Evolutionary conservation across 768 basidiomycete species (phyloP), one percentile per base, ranked within the genome.

Genomic region (Candolleomyces efflorescens): DNA sequence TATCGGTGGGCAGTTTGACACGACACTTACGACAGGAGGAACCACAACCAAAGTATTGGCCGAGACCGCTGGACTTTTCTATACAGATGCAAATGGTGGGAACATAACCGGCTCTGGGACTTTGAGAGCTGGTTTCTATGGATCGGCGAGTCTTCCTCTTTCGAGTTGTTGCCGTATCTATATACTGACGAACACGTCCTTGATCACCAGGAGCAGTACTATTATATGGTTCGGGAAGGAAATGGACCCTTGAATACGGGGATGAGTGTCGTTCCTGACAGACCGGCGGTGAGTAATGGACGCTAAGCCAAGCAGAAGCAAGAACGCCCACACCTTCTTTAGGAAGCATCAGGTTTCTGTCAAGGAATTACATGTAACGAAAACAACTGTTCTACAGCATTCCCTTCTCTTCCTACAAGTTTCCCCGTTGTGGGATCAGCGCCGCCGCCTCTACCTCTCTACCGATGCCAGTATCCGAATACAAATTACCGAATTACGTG

Each of bases 151-250:
- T 13, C 60, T 58, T 26, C n/a, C n/a, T 43, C 55, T 55, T 4
- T 13, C 48, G 22, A 11, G 20, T 41, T 20, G 9, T 17, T 2
- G 20, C 5, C 17, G 7, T 11, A 3, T 27, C 10, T 36, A 15
- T 1, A 5, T 13, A 17, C 17, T 12, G 23, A 36, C 15, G 5
- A 38, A 47, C 17, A 37, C 7, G 15, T 49, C 49, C 13, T 23
- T 24, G 26, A 15, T 0, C 27, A 27, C 3, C 51, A 69, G 68
- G 47, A 60, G 9, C 61, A 60, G 12, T 69, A 68, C 55, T 73
- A 71, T 55, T 73, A 72, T 53, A 64, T 72, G 20, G 64, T 69
- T 26, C 59, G 64, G 45, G 71, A 73, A 48, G 60, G 60, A 0
- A n/a, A 39, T 10, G 60, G 43, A 18, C 54, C 63, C 53, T 62